phyloP scores from a whole-genome alignment of 2,329 filamentous ascomycete species.

The Clarireedia hainanense region DNA sequence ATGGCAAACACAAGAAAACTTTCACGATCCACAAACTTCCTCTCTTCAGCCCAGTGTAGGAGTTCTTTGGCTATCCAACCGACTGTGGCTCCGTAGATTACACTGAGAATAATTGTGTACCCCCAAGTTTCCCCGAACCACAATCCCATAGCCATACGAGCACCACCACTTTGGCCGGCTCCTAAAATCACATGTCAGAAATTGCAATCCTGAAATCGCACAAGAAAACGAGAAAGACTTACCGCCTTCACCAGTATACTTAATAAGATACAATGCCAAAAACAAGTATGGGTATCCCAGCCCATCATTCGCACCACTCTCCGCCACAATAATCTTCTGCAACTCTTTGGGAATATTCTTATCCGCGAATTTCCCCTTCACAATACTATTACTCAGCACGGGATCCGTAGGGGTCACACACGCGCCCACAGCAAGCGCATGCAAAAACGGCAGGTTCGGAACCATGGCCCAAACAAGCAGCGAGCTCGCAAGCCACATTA shows the following conservation, averaged over 20 bases:
- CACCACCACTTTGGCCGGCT: constrained; percentile 46
- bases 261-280: constrained; percentile 74
- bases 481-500: constrained; percentile 82
- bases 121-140: constrained; percentile 85
- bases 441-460: constrained; percentile 63
- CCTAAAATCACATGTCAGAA: background rate
- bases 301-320: constrained; percentile 85
- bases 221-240: constrained; percentile 32
- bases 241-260: constrained; percentile 51
- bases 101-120: constrained; percentile 72
- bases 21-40: constrained; percentile 49
- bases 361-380: constrained; percentile 90
- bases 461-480: constrained; percentile 71
- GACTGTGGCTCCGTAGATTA: constrained; percentile 67
- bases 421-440: constrained; percentile 71
- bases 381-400: constrained; percentile 78
- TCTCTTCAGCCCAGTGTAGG: constrained; percentile 76
- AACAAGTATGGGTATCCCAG: constrained; percentile 81
- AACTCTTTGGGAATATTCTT: constrained; percentile 77
- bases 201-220: background rate
- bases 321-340: constrained; percentile 70
- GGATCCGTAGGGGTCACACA: constrained; percentile 93
- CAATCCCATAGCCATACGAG: constrained; percentile 57
- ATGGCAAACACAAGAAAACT: constrained; percentile 53
- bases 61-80: constrained; percentile 78